A percentile compares a stretch with the other conserved stretches of the same genome.
Evolutionary conservation across 2,329 filamentous ascomycete genomes (phyloP).

Genomic region (Penicillium sp.): DNA sequence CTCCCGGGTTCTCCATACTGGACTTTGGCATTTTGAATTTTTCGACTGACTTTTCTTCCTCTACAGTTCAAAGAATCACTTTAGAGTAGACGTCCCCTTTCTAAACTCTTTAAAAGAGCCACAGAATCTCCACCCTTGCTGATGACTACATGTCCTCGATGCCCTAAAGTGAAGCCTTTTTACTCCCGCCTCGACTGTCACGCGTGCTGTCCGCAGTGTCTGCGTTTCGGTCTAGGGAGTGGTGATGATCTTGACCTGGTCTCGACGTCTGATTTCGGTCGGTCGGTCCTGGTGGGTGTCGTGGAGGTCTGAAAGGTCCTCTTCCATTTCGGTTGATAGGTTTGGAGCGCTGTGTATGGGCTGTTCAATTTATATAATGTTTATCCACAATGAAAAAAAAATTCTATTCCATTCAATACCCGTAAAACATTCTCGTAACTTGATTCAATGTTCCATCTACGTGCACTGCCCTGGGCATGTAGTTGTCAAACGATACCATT

Average conservation of each 20-base stretch:
- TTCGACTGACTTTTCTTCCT: constrained; percentile 21
- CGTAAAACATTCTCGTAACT: too few species aligned
- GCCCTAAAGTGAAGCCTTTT: constrained; percentile 81
- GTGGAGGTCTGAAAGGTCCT: constrained; percentile 86
- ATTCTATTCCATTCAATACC: background rate
- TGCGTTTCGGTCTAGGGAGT: constrained; percentile 69
- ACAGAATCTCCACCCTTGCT: constrained; percentile 91
- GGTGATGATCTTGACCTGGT: constrained; percentile 92
- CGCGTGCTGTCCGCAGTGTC: constrained; percentile 36
- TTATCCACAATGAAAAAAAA: background rate
- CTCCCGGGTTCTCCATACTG: background rate
- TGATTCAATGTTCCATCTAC: too few species aligned
- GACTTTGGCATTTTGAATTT: background rate
- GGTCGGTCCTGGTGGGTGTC: constrained; percentile 73
- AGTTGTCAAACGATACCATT: too few species aligned
- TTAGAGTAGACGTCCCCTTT: constrained; percentile 93
- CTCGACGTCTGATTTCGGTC: constrained; percentile 72
- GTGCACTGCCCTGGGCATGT: too few species aligned
- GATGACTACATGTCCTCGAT: constrained; percentile 85
- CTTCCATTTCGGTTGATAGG: constrained; percentile 51
- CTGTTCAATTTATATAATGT: background rate
- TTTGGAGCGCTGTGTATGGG: background rate
- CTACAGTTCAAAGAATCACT: constrained; percentile 75
- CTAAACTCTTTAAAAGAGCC: constrained; percentile 90
- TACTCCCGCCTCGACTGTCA: constrained; percentile 47